These are phyloP conservation scores for Glycine latifolia DNA, from an alignment of 306 rosid species.

Conservation along the genomic window DNA sequence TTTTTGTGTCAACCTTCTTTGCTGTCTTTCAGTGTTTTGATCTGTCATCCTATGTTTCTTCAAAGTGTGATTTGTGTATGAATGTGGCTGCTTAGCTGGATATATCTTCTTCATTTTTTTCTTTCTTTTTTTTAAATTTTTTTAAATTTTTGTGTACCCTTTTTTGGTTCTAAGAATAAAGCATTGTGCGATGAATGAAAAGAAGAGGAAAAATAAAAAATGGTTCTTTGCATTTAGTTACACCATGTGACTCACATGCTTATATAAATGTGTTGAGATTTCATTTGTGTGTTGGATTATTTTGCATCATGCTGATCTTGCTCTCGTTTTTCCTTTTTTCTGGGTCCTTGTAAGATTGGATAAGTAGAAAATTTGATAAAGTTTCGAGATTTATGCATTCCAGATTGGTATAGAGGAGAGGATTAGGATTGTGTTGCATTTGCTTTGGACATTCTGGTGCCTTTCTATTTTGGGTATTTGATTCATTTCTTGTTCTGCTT, in stretches of 20 bases:
- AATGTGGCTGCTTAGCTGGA: slow-evolving; percentile 36
- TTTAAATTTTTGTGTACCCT: slow-evolving; percentile 13
- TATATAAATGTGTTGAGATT: slow-evolving; percentile 29
- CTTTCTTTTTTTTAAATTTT: not conserved
- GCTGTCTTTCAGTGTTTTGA: slow-evolving; percentile 30
- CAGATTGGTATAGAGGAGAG: slow-evolving; percentile 7
- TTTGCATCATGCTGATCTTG: slow-evolving; percentile 46
- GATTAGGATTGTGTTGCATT: slow-evolving; percentile 4
- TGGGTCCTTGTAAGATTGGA: not conserved
- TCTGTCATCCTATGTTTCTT: slow-evolving; percentile 46
- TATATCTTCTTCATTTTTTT: slow-evolving; percentile 29
- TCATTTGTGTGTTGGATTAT: slow-evolving; percentile 23
- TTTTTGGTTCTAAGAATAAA: slow-evolving; percentile 49
- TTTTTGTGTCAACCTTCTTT: slow-evolving; percentile 25
- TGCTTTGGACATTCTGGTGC: slow-evolving; percentile 23
- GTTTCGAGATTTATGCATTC: slow-evolving; percentile 34
- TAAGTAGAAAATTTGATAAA: slow-evolving; percentile 37
- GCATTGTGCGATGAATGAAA: slow-evolving; percentile 37
- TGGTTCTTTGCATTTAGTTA: slow-evolving; percentile 16
- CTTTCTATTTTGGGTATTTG: slow-evolving; percentile 26
- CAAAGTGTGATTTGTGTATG: slow-evolving; percentile 30
- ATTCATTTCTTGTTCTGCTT: slow-evolving; percentile 17
- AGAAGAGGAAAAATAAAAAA: slow-evolving; percentile 33
- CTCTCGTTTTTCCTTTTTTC: not conserved
- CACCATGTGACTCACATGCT: not conserved